Percentiles rank a stretch among this genome's conserved stretches.
phyloP scores from a whole-genome alignment of 495 filamentous ascomycete genomes.

The Cetradonia linearis region DNA sequence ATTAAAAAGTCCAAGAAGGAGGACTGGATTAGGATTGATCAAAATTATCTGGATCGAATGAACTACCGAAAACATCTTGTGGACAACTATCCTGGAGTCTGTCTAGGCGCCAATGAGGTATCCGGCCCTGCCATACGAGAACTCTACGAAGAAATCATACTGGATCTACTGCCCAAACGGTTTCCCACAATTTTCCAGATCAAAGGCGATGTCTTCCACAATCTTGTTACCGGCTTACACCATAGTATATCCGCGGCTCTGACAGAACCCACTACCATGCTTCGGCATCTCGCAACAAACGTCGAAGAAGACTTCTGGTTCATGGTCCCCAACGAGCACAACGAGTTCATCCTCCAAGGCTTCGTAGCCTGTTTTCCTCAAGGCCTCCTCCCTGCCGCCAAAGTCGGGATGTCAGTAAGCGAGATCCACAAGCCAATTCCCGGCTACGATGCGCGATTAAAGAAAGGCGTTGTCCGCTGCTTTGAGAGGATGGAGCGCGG shows the following conservation, averaged over 20 bases:
- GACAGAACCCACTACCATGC: constrained; percentile 35
- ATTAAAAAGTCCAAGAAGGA: constrained; percentile 16
- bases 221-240: constrained; percentile 16
- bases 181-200: constrained; percentile 55
- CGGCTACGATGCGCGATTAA: constrained; percentile 58
- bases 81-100: neutral
- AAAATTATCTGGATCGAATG: constrained; percentile 13
- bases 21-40: constrained; percentile 21
- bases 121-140: constrained; percentile 36
- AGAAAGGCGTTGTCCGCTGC: constrained; percentile 67
- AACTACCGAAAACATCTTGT: constrained; percentile 12
- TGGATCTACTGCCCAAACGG: constrained; percentile 52
- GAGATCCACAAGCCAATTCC: constrained; percentile 65
- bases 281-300: constrained; percentile 10
- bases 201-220: constrained; percentile 8
- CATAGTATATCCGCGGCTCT: constrained; percentile 30
- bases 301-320: constrained; percentile 73
- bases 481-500: constrained; percentile 50
- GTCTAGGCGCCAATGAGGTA: constrained; percentile 4
- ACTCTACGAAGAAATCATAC: constrained; percentile 53
- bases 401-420: constrained; percentile 51
- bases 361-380: constrained; percentile 64
- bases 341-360: constrained; percentile 50
- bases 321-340: constrained; percentile 40
- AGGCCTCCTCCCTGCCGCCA: constrained; percentile 56